Evolutionary conservation across 257 asterid genomes (phyloP).

Genomic region (Solanum corneliomulleri): DNA sequence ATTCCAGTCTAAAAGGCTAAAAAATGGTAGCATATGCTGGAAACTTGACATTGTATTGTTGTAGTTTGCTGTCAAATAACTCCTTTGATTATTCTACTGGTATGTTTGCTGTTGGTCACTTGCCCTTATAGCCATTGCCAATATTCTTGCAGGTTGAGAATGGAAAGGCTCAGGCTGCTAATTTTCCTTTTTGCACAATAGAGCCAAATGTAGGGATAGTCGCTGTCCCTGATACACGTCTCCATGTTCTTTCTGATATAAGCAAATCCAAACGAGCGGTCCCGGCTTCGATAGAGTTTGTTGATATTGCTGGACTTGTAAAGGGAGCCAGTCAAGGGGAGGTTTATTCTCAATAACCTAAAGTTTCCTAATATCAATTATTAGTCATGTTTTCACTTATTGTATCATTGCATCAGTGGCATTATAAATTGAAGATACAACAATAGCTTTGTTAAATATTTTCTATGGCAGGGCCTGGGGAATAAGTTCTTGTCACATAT

Average conservation of each 20-base stretch:
- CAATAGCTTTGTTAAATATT: background rate
- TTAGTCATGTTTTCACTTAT: background rate
- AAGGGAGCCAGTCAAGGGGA: constrained; percentile 99
- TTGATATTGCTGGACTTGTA: constrained; percentile 96
- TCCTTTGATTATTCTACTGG: constrained; percentile 17
- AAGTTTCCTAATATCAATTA: background rate
- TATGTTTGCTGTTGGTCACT: background rate
- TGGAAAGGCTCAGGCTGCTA: constrained; percentile 99
- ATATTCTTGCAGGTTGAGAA: constrained; percentile 68
- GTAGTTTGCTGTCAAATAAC: background rate
- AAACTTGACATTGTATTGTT: background rate
- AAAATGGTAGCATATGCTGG: background rate
- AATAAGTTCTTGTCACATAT: constrained; percentile 93
- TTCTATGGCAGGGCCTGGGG: constrained; percentile 76
- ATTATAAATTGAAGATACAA: background rate
- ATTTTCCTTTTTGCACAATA: constrained; percentile 57
- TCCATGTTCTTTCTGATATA: constrained; percentile 65
- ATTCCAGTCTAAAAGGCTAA: background rate
- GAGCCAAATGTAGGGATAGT: constrained; percentile 95
- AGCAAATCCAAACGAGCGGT: constrained; percentile 81
- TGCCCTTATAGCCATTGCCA: background rate
- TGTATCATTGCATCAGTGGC: background rate
- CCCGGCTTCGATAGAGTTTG: constrained; percentile 91
- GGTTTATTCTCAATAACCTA: constrained; percentile 29
- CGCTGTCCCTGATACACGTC: constrained; percentile 93